phyloP scores from a whole-genome alignment of 805 yeast species.

The Nakazawaea holstii region DNA sequence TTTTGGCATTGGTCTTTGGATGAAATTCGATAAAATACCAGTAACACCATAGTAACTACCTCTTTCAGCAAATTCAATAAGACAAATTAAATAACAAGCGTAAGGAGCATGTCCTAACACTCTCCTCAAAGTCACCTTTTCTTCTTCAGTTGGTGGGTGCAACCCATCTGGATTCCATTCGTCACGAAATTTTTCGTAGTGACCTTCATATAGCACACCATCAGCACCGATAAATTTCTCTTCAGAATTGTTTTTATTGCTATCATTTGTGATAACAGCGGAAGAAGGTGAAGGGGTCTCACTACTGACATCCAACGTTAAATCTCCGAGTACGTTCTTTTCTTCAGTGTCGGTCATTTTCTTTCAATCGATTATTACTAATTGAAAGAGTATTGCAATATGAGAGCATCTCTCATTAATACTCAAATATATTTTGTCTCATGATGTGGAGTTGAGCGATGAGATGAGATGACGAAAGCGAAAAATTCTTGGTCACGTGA shows the following conservation, averaged over 20 bases:
- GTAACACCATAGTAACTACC: constrained; percentile 46
- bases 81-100: constrained; percentile 44
- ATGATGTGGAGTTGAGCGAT: too few relatives aligned
- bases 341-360: too few relatives aligned
- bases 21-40: constrained; percentile 41
- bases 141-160: constrained; percentile 21
- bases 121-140: constrained; percentile 26
- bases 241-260: neutral
- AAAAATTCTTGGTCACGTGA: too few relatives aligned
- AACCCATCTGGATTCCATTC: constrained; percentile 26
- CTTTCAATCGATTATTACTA: too few relatives aligned
- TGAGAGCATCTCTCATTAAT: too few relatives aligned
- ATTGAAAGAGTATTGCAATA: too few relatives aligned
- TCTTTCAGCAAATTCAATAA: constrained; percentile 48
- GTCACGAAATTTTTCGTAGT: constrained; percentile 17
- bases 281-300: neutral
- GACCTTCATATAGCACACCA: constrained; percentile 10
- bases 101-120: constrained; percentile 43
- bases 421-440: too few relatives aligned
- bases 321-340: too few relatives aligned
- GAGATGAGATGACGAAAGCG: too few relatives aligned
- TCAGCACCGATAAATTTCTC: constrained; percentile 7
- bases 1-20: constrained; percentile 45
- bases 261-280: neutral
- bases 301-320: too few relatives aligned